Evolutionary conservation across 2,329 filamentous ascomycete genomes (phyloP).

Genomic region (Bipolaris sorokiniana): DNA sequence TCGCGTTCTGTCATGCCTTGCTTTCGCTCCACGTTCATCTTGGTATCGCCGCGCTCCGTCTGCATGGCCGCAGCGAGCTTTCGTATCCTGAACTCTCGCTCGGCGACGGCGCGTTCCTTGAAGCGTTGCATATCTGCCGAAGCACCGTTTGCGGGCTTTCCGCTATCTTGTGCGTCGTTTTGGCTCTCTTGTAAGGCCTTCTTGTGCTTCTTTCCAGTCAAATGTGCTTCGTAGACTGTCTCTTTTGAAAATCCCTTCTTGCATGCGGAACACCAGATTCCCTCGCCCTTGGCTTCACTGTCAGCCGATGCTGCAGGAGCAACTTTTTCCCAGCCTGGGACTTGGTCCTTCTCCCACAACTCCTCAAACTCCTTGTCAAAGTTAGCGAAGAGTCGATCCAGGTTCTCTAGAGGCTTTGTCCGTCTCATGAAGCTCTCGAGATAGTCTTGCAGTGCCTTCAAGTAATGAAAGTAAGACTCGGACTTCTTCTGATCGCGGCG

Average conservation of each 20-base stretch:
- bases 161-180: constrained; percentile 22
- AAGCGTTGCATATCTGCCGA: constrained; percentile 50
- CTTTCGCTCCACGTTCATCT: constrained; percentile 93
- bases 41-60: constrained; percentile 84
- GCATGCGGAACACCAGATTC: constrained; percentile 88
- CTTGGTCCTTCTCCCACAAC: constrained; percentile 78
- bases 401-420: constrained; percentile 83
- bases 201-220: constrained; percentile 91
- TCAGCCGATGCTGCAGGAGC: constrained; percentile 47
- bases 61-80: constrained; percentile 82
- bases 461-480: constrained; percentile 89
- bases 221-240: constrained; percentile 89
- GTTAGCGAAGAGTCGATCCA: constrained; percentile 74
- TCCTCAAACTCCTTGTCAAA: constrained; percentile 86
- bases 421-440: constrained; percentile 86
- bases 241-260: constrained; percentile 95
- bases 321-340: constrained; percentile 76
- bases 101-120: constrained; percentile 89
- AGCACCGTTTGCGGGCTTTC: constrained; percentile 26
- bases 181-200: constrained; percentile 71
- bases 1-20: constrained; percentile 98
- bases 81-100: constrained; percentile 83
- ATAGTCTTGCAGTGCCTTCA: constrained; percentile 79
- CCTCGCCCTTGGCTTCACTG: constrained; percentile 64
- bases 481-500: constrained; percentile 86